Evolutionary conservation across 106 monocot genomes (phyloP), one percentile per base, ranked within the genome.

Genomic region (Dioscorea dumetorum): DNA sequence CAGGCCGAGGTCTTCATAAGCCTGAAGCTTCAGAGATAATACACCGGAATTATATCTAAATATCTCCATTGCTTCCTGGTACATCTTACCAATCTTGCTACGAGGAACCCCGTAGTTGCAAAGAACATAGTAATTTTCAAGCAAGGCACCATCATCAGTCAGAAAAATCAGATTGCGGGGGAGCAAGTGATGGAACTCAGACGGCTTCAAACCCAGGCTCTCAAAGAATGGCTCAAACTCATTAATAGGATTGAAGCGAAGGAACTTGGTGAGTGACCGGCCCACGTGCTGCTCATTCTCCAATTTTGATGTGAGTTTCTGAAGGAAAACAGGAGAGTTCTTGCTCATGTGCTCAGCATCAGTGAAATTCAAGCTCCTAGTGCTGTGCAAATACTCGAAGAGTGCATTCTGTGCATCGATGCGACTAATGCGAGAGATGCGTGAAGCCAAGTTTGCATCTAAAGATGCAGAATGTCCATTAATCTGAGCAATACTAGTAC

Each of bases 151-250:
- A 64, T 83, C 83, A 72, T 95, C 95, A 48, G 64, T 73, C 20
- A 97, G 78, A 73, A 81, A 92, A 63, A 89, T 72, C 64, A 84
- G 73, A 61, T 81, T 56, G 9, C 59, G 81, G 17, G 86, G 84
- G 59, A 97, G 81, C 17, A 97, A 70, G 2, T 41, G 34, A 35
- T 48, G 68, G 24, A 83, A 64, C 63, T 91, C 81, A 32, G 70
- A 71, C 20, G 77, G 81, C 33, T 78, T 77, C 73, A 97, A 60
- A 32, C 88, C 88, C 24, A 92, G 73, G 73, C 95, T 91, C 78
- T 97, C 91, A n/a, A 97, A 76, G 69, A 97, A 86, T 22, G 86
- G 86, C 62, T 97, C 91, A 23, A 87, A 91, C 66, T 97, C 91
- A 70, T 97, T 97, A 33, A 91, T 84, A 0, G 84, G 88, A 54